Percentiles rank a stretch among this genome's conserved stretches.
phyloP scores from a whole-genome alignment of 805 yeast species.

The Saturnispora gosingensis region DNA sequence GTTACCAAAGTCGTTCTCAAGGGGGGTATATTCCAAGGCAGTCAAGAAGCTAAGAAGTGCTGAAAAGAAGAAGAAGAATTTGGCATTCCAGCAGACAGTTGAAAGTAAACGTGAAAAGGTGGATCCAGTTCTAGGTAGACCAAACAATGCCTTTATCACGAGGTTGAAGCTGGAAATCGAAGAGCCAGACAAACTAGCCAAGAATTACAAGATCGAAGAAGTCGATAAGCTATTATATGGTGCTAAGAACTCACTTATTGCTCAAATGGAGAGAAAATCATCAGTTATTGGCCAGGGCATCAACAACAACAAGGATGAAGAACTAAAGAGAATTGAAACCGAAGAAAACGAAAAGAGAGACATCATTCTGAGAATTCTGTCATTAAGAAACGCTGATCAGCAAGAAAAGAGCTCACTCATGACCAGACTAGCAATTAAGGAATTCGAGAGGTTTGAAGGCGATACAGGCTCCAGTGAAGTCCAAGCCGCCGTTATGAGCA shows the following conservation, averaged over 20 bases:
- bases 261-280: conserved; percentile 18
- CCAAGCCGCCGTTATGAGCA: conserved; percentile 86
- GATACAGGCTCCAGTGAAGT: conserved; percentile 95
- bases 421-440: conserved; percentile 56
- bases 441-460: conserved; percentile 75
- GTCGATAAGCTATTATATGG: conserved; percentile 72
- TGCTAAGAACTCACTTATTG: conserved; percentile 54
- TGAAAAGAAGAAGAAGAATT: conserved; percentile 26
- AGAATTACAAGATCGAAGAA: conserved; percentile 50
- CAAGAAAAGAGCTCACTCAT: conserved; percentile 51
- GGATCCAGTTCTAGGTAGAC: conserved; percentile 81
- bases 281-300: conserved; percentile 9
- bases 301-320: conserved; percentile 8
- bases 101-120: conserved; percentile 30
- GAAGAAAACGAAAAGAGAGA: conserved; percentile 53
- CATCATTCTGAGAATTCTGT: conserved; percentile 61
- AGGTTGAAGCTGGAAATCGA: conserved; percentile 58
- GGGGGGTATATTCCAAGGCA: conserved; percentile 9
- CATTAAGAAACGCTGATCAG: conserved; percentile 60
- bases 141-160: conserved; percentile 54
- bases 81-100: conserved; percentile 15
- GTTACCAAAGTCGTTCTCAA: background rate
- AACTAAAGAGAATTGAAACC: conserved; percentile 18
- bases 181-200: conserved; percentile 57
- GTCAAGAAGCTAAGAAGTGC: conserved; percentile 11